Conservation (phyloP, 2,329 filamentous ascomycete genomes). For the Blumeria hordei region DNA sequence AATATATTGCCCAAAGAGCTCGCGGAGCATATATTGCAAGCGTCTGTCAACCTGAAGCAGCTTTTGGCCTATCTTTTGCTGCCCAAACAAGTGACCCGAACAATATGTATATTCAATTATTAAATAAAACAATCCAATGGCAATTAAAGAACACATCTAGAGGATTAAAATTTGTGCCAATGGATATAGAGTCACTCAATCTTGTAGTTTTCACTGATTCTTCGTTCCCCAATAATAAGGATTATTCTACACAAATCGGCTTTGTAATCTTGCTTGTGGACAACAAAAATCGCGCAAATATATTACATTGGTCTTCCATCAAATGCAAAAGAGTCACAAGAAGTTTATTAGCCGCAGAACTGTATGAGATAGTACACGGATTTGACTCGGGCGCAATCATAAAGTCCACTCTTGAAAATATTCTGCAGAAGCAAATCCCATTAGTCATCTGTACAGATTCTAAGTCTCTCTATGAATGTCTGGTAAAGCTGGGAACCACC, state of each 20-base stretch:
- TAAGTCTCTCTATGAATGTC: neutral
- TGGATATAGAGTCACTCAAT: neutral
- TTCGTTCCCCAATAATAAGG: slow-evolving; percentile 1
- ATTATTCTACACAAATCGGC: neutral
- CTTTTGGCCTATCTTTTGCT: slow-evolving; percentile 3
- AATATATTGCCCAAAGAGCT: slow-evolving; percentile 2
- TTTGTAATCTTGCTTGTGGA: neutral
- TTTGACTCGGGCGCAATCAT: neutral
- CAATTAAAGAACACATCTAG: neutral
- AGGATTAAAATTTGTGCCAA: neutral
- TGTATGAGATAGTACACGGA: neutral
- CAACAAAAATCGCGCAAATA: neutral
- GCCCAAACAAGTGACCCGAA: neutral
- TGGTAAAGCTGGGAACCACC: neutral
- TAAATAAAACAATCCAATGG: slow-evolving; percentile 1
- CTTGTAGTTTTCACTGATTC: slow-evolving; percentile 1
- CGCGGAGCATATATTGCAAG: slow-evolving; percentile 1
- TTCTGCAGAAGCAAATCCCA: neutral
- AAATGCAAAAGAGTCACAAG: neutral
- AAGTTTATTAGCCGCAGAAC: neutral
- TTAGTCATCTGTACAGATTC: neutral
- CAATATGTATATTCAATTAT: neutral
- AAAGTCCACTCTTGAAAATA: neutral
- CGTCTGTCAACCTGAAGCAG: slow-evolving; percentile 1
- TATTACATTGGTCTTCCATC: neutral